These are phyloP conservation scores for Diplodia seriata DNA, from an alignment of 2,329 filamentous ascomycete genomes.

Conservation along the genomic window DNA sequence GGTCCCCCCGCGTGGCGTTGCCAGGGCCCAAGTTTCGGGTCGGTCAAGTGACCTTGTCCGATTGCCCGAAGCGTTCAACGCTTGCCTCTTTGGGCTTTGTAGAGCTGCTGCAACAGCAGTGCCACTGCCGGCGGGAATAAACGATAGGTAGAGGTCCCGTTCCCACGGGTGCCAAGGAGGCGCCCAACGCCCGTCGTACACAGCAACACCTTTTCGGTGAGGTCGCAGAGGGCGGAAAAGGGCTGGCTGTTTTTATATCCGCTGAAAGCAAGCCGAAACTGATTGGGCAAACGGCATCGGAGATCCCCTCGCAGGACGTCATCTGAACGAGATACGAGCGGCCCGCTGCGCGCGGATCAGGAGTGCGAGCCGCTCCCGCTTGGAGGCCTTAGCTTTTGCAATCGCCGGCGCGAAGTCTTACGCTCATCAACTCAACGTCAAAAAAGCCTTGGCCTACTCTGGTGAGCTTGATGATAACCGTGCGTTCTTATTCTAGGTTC, in stretches of 20 bases:
- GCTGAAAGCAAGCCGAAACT: background rate
- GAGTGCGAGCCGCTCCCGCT: slow-evolving; percentile 8
- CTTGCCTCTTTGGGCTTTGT: background rate
- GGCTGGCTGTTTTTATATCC: background rate
- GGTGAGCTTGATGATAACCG: background rate
- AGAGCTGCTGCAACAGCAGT: background rate
- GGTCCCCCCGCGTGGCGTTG: background rate
- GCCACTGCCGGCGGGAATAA: background rate
- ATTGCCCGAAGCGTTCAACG: background rate
- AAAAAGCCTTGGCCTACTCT: background rate
- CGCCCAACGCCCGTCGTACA: background rate
- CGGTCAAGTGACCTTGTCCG: background rate
- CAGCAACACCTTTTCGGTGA: background rate
- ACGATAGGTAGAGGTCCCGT: background rate
- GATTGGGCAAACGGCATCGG: background rate
- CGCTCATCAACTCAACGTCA: no score
- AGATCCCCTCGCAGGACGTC: background rate
- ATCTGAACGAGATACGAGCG: slow-evolving; percentile 6
- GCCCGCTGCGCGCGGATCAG: slow-evolving; percentile 2
- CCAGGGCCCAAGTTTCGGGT: background rate
- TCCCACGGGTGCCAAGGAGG: background rate
- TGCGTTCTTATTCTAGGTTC: no score
- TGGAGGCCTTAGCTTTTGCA: background rate
- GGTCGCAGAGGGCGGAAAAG: background rate
- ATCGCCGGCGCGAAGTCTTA: background rate